Evolutionary conservation across 2,329 filamentous ascomycete genomes (phyloP).

Genomic region (Epichloe elymi): DNA sequence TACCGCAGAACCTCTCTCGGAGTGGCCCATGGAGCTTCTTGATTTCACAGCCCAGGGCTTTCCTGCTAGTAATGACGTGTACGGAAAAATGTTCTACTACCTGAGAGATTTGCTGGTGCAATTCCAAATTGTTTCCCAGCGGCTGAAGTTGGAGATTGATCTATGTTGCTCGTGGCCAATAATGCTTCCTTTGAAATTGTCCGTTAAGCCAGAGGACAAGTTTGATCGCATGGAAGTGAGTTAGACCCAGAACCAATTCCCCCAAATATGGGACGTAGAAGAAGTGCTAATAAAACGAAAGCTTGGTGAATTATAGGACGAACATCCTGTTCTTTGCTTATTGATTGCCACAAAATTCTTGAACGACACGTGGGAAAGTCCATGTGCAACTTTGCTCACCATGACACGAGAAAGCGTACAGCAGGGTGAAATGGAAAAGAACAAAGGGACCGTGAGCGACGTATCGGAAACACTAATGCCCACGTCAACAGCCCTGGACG

Average conservation of each 20-base stretch:
- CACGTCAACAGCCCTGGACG: not conserved
- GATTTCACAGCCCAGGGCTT: slow-evolving; percentile 6
- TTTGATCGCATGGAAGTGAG: slow-evolving; percentile 11
- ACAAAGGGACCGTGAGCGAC: not conserved
- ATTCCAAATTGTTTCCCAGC: slow-evolving; percentile 9
- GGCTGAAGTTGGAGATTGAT: not conserved
- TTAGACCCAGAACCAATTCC: not conserved
- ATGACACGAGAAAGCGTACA: slow-evolving; percentile 5
- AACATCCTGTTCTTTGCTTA: slow-evolving; percentile 2
- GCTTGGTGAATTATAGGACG: slow-evolving; percentile 10
- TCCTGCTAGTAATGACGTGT: slow-evolving; percentile 13
- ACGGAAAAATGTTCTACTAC: slow-evolving; percentile 18
- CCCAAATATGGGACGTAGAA: too few relatives aligned
- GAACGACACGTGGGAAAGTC: slow-evolving; percentile 13
- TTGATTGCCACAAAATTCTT: slow-evolving; percentile 8
- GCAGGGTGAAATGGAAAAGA: not conserved
- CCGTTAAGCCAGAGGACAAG: not conserved
- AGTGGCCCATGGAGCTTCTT: slow-evolving; percentile 16
- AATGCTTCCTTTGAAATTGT: not conserved
- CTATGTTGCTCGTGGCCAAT: not conserved
- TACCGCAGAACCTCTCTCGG: slow-evolving; percentile 13
- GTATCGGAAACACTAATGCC: not conserved
- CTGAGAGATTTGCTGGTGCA: slow-evolving; percentile 9
- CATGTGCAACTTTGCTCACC: slow-evolving; percentile 13
- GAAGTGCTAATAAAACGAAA: slow-evolving; percentile 1